Evolutionary conservation across 257 asterid species (phyloP).

Genomic region (Oldenlandia corymbosa): DNA sequence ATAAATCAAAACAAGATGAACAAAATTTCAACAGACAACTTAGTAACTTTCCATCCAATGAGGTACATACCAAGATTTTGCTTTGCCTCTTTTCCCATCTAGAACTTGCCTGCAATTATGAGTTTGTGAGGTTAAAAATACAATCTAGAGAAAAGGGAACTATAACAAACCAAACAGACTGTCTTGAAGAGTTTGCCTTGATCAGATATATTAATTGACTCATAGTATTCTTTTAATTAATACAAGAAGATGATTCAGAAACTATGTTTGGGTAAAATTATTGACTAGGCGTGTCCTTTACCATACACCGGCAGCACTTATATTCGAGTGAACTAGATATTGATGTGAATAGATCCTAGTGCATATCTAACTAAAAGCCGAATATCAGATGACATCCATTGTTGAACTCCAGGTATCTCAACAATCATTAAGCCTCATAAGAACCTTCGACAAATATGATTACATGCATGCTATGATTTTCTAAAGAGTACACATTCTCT

Average conservation of each 20-base stretch:
- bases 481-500: background rate
- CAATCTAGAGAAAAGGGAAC: background rate
- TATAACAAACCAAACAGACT: background rate
- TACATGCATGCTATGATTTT: background rate
- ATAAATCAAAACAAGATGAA: background rate
- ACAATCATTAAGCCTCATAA: background rate
- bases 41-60: background rate
- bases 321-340: background rate
- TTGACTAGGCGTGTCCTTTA: background rate
- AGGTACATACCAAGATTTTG: constrained; percentile 73
- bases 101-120: constrained; percentile 57
- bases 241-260: background rate
- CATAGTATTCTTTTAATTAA: background rate
- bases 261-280: background rate
- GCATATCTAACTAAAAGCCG: no score
- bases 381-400: no score
- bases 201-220: background rate
- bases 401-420: no score
- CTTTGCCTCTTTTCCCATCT: constrained; percentile 87
- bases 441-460: background rate
- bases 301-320: background rate
- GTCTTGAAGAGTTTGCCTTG: background rate
- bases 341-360: background rate
- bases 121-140: constrained; percentile 8
- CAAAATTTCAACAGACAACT: background rate